Percentiles rank a stretch among this genome's conserved stretches.
phyloP scores from a whole-genome alignment of 1,284 basidiomycete genomes.

The Cystobasidium pallidum region DNA sequence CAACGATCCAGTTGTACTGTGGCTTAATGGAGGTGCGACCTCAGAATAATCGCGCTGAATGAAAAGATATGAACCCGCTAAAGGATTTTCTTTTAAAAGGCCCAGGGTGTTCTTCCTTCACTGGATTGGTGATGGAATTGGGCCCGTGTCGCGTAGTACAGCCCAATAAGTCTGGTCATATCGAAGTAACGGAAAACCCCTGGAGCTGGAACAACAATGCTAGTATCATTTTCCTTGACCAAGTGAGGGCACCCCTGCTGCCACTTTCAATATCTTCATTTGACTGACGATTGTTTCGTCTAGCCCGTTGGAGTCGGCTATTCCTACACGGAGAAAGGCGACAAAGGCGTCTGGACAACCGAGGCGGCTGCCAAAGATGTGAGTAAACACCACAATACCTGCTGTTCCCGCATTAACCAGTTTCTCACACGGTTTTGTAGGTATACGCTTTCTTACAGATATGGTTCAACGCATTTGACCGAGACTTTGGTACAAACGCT shows the following conservation, averaged over 20 bases:
- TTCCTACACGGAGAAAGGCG: conserved; percentile 56
- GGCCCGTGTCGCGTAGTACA: conserved; percentile 55
- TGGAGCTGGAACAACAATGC: conserved; percentile 57
- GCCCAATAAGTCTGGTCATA: conserved; percentile 15
- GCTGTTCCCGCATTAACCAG: background rate
- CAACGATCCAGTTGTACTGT: conserved; percentile 57
- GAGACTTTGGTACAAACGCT: conserved; percentile 49
- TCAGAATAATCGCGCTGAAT: too few relatives aligned
- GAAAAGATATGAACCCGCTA: too few relatives aligned
- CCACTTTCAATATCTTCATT: too few relatives aligned
- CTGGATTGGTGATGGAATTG: conserved; percentile 62
- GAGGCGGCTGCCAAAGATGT: conserved; percentile 56
- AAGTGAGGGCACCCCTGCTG: conserved; percentile 29
- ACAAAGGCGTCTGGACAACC: conserved; percentile 54
- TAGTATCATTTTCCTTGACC: conserved; percentile 53
- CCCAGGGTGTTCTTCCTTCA: conserved; percentile 58
- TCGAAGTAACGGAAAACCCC: conserved; percentile 44
- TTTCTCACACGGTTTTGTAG: conserved; percentile 35
- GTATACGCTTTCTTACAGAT: conserved; percentile 56
- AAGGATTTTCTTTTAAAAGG: conserved; percentile 37
- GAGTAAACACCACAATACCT: conserved; percentile 34
- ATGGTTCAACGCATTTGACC: conserved; percentile 56
- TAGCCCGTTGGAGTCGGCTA: conserved; percentile 56
- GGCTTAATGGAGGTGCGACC: conserved; percentile 56
- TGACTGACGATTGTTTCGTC: too few relatives aligned